A percentile compares a stretch with the other conserved stretches of the same genome.
Conservation (phyloP, 305 asterid genomes). For the Solanum aculeatissimum region DNA sequence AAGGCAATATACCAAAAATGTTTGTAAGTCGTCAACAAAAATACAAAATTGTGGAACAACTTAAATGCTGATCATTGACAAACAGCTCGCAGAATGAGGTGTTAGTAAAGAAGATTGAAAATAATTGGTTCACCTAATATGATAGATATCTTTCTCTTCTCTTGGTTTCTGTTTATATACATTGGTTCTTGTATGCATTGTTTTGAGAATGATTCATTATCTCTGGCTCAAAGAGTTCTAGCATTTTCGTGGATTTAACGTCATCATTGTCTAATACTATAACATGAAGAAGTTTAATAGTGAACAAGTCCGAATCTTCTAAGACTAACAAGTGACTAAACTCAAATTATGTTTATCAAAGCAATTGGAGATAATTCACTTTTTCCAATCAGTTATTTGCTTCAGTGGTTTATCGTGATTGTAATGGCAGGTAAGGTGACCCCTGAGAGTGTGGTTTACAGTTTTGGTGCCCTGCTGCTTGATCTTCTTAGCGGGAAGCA, state of each 20-base stretch:
- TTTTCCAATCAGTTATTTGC: not conserved
- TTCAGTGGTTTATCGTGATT: not conserved
- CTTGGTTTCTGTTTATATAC: not conserved
- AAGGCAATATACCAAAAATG: not conserved
- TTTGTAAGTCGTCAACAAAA: not conserved
- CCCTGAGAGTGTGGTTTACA: constrained; percentile 35
- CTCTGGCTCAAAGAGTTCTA: not conserved
- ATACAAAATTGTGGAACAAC: not conserved
- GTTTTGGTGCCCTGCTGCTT: constrained; percentile 41
- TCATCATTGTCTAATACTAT: not conserved
- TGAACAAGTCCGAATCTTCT: not conserved
- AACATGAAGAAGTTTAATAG: not conserved
- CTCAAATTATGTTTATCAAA: not conserved
- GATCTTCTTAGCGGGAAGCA: constrained; percentile 51
- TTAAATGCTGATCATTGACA: not conserved
- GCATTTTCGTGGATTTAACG: not conserved
- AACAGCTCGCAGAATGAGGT: not conserved
- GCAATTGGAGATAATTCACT: not conserved
- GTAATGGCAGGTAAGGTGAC: constrained; percentile 28
- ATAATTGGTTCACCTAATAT: not conserved
- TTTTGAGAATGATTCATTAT: not conserved
- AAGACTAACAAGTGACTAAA: not conserved
- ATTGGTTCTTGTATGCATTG: not conserved
- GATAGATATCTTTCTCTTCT: not conserved
- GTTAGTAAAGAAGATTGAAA: not conserved